Evolutionary conservation across 2,329 filamentous ascomycete genomes (phyloP).

Genomic region (Ophiocordyceps australis): DNA sequence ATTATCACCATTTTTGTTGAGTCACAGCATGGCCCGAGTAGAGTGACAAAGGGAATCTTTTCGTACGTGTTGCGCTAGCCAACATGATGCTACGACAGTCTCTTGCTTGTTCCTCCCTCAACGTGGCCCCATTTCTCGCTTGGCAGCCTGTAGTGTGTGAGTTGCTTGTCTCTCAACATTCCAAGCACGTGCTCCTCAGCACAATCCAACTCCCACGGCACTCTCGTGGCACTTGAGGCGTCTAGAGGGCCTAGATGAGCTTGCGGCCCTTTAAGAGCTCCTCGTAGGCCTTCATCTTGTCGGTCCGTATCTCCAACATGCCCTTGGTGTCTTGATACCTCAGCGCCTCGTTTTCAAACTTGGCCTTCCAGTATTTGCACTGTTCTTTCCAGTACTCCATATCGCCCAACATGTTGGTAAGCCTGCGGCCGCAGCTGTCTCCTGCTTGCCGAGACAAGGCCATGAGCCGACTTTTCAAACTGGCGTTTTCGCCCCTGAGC

Average conservation of each 20-base stretch:
- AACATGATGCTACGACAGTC: no score
- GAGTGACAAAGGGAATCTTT: no score
- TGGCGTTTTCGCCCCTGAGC: conserved; percentile 19
- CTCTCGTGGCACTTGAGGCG: no score
- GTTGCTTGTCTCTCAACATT: no score
- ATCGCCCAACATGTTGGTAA: conserved; percentile 13
- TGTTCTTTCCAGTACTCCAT: conserved; percentile 16
- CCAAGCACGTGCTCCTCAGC: no score
- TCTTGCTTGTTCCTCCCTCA: no score
- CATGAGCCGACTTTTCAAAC: conserved; percentile 14
- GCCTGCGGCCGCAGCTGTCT: conserved; percentile 11
- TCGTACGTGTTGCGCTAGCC: no score
- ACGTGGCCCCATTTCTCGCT: no score
- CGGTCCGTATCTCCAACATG: conserved; percentile 10
- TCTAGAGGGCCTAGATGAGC: conserved; percentile 11
- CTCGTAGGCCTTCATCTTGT: conserved; percentile 15
- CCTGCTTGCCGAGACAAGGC: conserved; percentile 15
- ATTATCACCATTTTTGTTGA: no score
- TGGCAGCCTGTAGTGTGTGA: no score
- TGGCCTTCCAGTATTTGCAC: conserved; percentile 12
- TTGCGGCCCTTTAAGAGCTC: conserved; percentile 13
- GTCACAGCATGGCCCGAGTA: no score
- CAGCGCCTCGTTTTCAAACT: conserved; percentile 9
- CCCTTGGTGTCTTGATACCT: conserved; percentile 11
- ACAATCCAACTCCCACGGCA: no score